Base-by-base conservation (phyloP, 805 yeast species). In the Candida loeiensis region DNA sequence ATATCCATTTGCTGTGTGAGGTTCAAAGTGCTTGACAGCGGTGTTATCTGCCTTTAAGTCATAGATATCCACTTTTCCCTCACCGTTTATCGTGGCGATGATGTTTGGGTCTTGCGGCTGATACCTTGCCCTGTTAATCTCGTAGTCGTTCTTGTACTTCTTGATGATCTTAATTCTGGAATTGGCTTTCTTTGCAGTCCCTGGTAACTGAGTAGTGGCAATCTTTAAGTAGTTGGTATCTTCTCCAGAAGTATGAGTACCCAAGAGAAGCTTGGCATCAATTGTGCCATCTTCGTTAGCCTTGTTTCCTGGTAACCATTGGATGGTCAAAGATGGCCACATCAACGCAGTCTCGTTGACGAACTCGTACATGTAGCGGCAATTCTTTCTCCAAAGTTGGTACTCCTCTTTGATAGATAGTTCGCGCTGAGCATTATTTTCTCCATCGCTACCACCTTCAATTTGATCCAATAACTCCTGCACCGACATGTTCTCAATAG, bases 241-340 rank as follows among this genome's bases (percentile, higher is more conserved):
- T 37, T 75, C 80, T 4, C 82, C 86, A 1, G 85, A 76, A 0
- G 91, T 82, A 53, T 83, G 86, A 0, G 95, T 84, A 3, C 90
- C 88, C 15, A 85, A 54, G 7, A 85, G 51, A 41, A 85, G 50
- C 39, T 76, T 73, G 46, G 83, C 73, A 18, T 71, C 69, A 9
- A 69, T 62, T 4, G 62, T 55, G 2, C 58, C 61, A 13, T 56
- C 51, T 15, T 43, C 53, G 19, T 39, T 48, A 6, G 35, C 45
- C 9, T 43, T 34, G 45, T 54, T 47, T 20, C 64, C 65, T 0
- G 89, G 90, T 6, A 82, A 58, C 90, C 93, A 85, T 59, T 85
- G 86, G 4, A 83, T 73, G 1, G 91, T 81, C 36, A 85, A 66
- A 2, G 90, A 80, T 2, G 95, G 95, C 95, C 95, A 85, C 9